A percentile compares a stretch with the other conserved stretches of the same genome.
phyloP scores from a whole-genome alignment of 2,329 filamentous ascomycete species.

The Trichoderma arundinaceum region DNA sequence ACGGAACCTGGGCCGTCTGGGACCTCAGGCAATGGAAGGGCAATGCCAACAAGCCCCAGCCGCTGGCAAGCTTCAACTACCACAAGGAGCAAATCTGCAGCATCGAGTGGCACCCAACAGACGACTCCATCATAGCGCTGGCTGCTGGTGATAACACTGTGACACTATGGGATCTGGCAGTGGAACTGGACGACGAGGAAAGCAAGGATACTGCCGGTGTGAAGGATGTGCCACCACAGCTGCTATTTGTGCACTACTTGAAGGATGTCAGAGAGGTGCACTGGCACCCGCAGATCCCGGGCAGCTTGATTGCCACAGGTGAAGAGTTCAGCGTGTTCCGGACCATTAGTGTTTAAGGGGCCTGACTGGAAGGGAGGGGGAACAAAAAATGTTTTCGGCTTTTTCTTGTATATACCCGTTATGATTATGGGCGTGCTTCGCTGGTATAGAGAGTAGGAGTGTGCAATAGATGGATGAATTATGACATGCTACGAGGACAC shows the following conservation, averaged over 20 bases:
- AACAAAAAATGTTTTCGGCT: neutral
- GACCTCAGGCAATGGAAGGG: constrained; percentile 92
- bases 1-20: constrained; percentile 95
- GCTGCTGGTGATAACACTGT: constrained; percentile 92
- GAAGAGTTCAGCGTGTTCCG: constrained; percentile 86
- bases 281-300: constrained; percentile 97
- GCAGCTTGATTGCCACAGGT: constrained; percentile 86
- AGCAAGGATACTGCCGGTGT: constrained; percentile 86
- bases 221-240: constrained; percentile 88
- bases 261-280: constrained; percentile 94
- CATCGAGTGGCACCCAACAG: constrained; percentile 96
- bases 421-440: constrained; percentile 27
- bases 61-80: constrained; percentile 93
- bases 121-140: constrained; percentile 93
- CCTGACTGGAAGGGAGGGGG: neutral
- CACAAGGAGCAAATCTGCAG: constrained; percentile 97
- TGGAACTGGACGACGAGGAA: constrained; percentile 97
- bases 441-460: constrained; percentile 27
- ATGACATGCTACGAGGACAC: constrained; percentile 1
- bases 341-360: constrained; percentile 74
- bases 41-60: constrained; percentile 66
- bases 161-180: constrained; percentile 94
- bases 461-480: constrained; percentile 29
- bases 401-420: constrained; percentile 29
- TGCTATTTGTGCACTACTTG: constrained; percentile 96